phyloP scores from a whole-genome alignment of 306 rosid genomes.

The Quercus robur region DNA sequence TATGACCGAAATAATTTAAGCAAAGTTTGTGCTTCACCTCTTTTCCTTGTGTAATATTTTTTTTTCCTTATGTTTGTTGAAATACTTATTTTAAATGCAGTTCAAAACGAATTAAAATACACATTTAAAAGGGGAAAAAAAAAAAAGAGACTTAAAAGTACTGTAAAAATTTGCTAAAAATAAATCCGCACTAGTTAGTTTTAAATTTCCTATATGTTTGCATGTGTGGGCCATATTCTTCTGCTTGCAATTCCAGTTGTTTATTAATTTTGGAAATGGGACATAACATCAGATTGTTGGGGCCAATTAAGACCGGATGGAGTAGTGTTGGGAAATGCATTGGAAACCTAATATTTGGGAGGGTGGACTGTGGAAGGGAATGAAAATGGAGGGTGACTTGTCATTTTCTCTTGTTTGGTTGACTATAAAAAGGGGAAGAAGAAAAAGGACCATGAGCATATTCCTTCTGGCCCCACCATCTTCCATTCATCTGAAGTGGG shows the following conservation, averaged over 20 bases:
- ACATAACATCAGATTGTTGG: neutral
- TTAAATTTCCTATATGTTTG: neutral
- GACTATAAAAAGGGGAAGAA: no score
- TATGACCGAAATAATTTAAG: constrained; percentile 63
- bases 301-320: neutral
- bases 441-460: no score
- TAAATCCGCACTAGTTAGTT: no score
- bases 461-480: neutral
- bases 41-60: constrained; percentile 14
- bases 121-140: neutral
- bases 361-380: neutral
- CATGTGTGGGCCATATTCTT: neutral
- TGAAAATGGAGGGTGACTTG: neutral
- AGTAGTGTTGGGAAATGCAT: neutral
- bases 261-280: neutral
- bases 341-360: neutral
- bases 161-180: neutral
- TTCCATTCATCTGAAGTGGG: neutral
- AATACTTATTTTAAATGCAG: neutral
- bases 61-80: constrained; percentile 15
- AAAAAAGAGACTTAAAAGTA: constrained; percentile 2
- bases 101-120: neutral
- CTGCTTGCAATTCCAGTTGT: neutral
- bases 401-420: no score
- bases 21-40: constrained; percentile 71